Evolutionary conservation across 768 basidiomycete species (phyloP), one percentile per base, ranked within the genome.

Genomic region (Daedaleopsis nitida): DNA sequence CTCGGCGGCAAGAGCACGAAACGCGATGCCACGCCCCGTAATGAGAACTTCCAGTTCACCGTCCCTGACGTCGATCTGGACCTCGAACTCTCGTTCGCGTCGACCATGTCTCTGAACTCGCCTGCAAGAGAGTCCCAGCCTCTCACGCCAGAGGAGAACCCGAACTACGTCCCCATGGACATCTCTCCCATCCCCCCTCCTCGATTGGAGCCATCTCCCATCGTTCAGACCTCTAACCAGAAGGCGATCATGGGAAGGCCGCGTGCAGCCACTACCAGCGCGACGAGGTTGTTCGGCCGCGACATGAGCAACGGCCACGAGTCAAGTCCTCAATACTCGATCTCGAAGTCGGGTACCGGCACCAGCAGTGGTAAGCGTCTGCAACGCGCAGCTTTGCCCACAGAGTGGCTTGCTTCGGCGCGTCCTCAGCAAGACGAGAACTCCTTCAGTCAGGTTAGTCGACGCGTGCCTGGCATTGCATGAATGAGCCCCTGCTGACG

Each of bases 51-150:
- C 62, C 85, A 87, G 45, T 87, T 85, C 69, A 78, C 86, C 53
- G 84, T 86, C 37, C 88, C 87, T n/a, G 90, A 91, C 67, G 81
- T 89, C 38, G 91, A 93, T 68, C 74, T 85, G 23, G 90, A 91
- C 68, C 81, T 92, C 51, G 92, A 94, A 70, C 76, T 86, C 42
- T 92, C 91, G 32, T 94, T 94, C 69, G 89, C 89, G 8, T 92
- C 91, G 34, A 90, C 83, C 62, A 87, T 93, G 72, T 94, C 92
- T 8, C 76, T 94, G 50, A 81, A 89, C 69, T 91, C 90, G 27
- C 89, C 91, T 37, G 80, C 85, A 14, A 80, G 75, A 52, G 78
- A 83, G 32, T 69, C 77, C 53, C 67, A 79, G 56, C 73, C 75
- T 39, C 75, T 87, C 51, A 67, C 80, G 8, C 75, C 80, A 34